Evolutionary conservation across 495 filamentous ascomycete species (phyloP).

Genomic region (Xylaria venustula): DNA sequence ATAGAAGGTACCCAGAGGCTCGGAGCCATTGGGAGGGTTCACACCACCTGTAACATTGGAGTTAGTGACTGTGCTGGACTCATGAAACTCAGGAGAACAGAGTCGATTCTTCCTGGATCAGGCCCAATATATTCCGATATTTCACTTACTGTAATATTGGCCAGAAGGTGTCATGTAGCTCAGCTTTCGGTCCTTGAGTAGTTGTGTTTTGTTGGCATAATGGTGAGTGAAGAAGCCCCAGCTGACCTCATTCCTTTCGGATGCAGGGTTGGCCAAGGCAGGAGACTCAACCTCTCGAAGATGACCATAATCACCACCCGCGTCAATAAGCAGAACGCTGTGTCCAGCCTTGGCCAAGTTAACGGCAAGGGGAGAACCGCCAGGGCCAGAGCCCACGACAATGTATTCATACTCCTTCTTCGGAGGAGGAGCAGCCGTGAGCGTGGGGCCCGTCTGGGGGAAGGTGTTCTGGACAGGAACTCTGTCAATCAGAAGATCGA

Average conservation of each 20-base stretch:
- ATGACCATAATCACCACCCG: constrained; percentile 22
- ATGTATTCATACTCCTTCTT: constrained; percentile 58
- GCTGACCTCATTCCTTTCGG: constrained; percentile 36
- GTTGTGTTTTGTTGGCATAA: constrained; percentile 35
- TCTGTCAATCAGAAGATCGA: constrained; percentile 9
- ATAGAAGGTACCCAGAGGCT: constrained; percentile 47
- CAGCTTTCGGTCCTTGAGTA: constrained; percentile 40
- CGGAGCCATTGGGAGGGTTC: constrained; percentile 40
- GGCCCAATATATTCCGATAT: background rate
- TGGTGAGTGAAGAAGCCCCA: constrained; percentile 50
- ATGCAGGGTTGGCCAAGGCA: constrained; percentile 54
- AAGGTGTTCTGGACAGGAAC: constrained; percentile 8
- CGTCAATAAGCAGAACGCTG: constrained; percentile 33
- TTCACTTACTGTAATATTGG: constrained; percentile 33
- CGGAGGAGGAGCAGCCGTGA: constrained; percentile 1
- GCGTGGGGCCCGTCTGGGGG: constrained; percentile 14
- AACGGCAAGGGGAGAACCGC: constrained; percentile 60
- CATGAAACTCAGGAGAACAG: background rate
- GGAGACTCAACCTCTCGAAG: constrained; percentile 24
- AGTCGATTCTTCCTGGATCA: background rate
- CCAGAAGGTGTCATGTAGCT: constrained; percentile 34
- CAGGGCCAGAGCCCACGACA: constrained; percentile 62
- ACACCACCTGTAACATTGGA: constrained; percentile 31
- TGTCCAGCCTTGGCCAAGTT: constrained; percentile 58
- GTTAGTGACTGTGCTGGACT: background rate